These are phyloP conservation scores for Saccharomyces pastorianus DNA, from an alignment of 1,139 yeast genomes.

Conservation along the genomic window DNA sequence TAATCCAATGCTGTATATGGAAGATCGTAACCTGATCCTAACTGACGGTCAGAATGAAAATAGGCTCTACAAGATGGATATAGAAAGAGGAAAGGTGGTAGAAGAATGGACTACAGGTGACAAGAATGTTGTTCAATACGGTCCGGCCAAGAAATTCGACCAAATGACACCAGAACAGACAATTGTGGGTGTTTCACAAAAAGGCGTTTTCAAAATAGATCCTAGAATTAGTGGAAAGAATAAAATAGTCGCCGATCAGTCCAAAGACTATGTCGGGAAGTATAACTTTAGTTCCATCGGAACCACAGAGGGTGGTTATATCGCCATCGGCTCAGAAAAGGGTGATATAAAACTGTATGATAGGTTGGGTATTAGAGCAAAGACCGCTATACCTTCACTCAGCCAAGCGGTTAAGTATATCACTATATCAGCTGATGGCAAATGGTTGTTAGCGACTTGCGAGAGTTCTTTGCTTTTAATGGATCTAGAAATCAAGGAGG, in stretches of 20 bases:
- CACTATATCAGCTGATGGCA: constrained; percentile 72
- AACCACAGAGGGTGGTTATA: constrained; percentile 63
- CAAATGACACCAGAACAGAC: constrained; percentile 69
- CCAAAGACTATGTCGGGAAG: constrained; percentile 45
- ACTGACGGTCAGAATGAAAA: constrained; percentile 43
- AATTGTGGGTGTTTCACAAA: constrained; percentile 58
- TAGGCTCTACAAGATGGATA: constrained; percentile 62
- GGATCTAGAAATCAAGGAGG: constrained; percentile 56
- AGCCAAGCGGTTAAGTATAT: constrained; percentile 65
- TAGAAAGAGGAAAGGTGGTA: constrained; percentile 68
- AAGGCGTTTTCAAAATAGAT: constrained; percentile 65
- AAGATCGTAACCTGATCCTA: constrained; percentile 60
- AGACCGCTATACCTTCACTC: constrained; percentile 68
- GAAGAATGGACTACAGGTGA: constrained; percentile 67
- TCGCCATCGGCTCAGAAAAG: constrained; percentile 66
- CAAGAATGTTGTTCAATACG: constrained; percentile 48
- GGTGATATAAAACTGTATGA: constrained; percentile 76
- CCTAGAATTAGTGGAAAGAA: constrained; percentile 55
- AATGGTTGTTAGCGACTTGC: constrained; percentile 77
- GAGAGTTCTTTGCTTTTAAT: constrained; percentile 57
- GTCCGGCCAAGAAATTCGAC: constrained; percentile 63
- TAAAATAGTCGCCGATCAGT: constrained; percentile 49
- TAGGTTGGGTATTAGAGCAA: constrained; percentile 66
- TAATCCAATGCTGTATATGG: constrained; percentile 66
- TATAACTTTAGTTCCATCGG: constrained; percentile 55